Evolutionary conservation across 192 early-diverging fungal genomes (phyloP), one percentile per base, ranked within the genome.

Genomic region (Podila minutissima): DNA sequence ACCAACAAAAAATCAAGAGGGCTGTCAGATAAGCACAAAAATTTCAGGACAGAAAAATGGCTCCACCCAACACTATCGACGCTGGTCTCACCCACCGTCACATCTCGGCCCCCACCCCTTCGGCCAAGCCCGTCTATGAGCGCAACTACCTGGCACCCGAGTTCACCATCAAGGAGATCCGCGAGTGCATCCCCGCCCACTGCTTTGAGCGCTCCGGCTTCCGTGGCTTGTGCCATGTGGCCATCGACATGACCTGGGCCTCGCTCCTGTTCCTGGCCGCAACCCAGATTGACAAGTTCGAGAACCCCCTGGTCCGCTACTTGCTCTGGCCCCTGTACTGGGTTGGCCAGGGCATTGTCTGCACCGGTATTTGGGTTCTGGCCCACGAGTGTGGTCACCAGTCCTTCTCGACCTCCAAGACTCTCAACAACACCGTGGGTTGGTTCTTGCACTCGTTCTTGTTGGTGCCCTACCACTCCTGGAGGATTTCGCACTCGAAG

Each of bases 351-450:
- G 97, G 97, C 38, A 86, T 93, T 48, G 93, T 96, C 9, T 85
- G 89, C 71, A 97, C 95, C 33, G 97, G 97, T 33, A 50, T 96
- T 51, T 98, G 97, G 97, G 94, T 95, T 22, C 85, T 93, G 59
- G 92, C 91, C 37, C 92, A 97, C 75, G 97, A 98, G 84, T 98
- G 97, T 72, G 97, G 97, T 29, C 97, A 99, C 71, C 93, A 93
- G 59, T 88, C 92, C 4, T 99, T 97, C 87, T 95, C 94, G n/a
- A 86, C 92, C 41, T 91, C 92, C 86, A 89, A 89, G 63, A 86
- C 89, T n/a, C 83, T 97, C 79, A 96, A 97, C 87, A 93, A 97
- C 82, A 77, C 88, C 29, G 95, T 95, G 58, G 97, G 97, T 0
- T 96, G 87, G 85, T 85, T 99, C 37, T 85, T 99, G 68, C 97